Evolutionary conservation across 192 early-diverging fungal species (phyloP).

Genomic region (Funneliformis geosporum): DNA sequence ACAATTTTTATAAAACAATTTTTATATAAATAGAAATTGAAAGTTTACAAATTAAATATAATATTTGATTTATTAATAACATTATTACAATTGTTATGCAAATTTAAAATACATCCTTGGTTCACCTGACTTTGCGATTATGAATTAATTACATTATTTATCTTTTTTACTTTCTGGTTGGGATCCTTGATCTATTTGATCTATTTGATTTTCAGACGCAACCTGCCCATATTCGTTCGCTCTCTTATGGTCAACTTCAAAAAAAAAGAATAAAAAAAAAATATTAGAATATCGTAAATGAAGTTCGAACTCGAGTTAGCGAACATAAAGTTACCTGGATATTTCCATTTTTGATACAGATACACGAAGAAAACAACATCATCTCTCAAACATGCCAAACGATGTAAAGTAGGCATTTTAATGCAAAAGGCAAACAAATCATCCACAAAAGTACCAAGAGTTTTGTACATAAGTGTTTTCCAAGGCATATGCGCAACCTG

Average conservation of each 20-base stretch:
- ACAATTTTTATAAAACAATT: not conserved
- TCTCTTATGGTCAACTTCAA: conserved; percentile 68
- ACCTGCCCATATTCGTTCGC: conserved; percentile 91
- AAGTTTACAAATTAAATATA: not conserved
- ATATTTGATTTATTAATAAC: not conserved
- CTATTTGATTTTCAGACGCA: conserved; percentile 38
- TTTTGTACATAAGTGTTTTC: conserved; percentile 93
- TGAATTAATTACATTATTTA: conserved; percentile 38
- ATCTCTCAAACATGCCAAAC: conserved; percentile 82
- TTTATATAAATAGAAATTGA: not conserved
- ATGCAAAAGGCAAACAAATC: conserved; percentile 93
- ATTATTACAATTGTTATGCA: no score
- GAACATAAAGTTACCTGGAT: conserved; percentile 43
- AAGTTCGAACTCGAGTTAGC: not conserved
- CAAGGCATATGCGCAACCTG: conserved; percentile 92
- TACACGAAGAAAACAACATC: conserved; percentile 88
- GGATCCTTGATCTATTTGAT: conserved; percentile 7
- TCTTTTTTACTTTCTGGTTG: conserved; percentile 43
- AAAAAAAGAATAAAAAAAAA: not conserved
- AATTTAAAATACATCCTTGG: not conserved
- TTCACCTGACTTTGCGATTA: not conserved
- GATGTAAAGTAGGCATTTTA: conserved; percentile 90
- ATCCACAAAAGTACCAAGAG: conserved; percentile 68
- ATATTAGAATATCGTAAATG: not conserved
- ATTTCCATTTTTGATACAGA: conserved; percentile 80